Base-by-base conservation (phyloP, 352 stramenopile species). In the Pythium apleroticum region DNA sequence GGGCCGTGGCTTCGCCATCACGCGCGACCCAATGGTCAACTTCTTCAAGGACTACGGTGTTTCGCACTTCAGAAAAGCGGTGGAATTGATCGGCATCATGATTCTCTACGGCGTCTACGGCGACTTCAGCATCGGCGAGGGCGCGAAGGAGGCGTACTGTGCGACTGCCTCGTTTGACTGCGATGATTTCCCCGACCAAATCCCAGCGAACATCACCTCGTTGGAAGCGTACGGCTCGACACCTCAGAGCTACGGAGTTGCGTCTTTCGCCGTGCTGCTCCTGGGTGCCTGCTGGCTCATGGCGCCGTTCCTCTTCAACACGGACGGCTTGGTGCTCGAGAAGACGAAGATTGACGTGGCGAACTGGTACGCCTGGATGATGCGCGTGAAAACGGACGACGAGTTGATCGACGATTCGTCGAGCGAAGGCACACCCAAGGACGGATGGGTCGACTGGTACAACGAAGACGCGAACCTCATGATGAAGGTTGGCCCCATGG, bases 21-120 rank as follows among this genome's bases (percentile, higher is more conserved):
- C 86, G 22, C 80, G 88, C 35, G 86, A 93, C 25, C 81, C 88
- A 0, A 93, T 96, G 80, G 86, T 94, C 11, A 90, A 90, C 48
- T 94, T 96, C 52, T 95, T 95, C 54, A 93, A 96, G 57, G 88
- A 94, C 62, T 96, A 96, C 52, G 80, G 74, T 35, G 85, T 91
- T 39, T 95, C 86, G 5, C 88, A 96, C 74, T 96, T 93, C 62
- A 80, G 88, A n/a, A 96, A 95, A 61, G 88, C 85, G 12, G 81
- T 96, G 3, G 88, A 96, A 61, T 67, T 96, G 33, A 92, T 96
- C 37, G 85, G 84, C 4, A 57, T 96, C 33, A 95, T 93, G 80
- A 86, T 94, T 50, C 66, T 96, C 22, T 94, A 89, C 61, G 82
- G 85, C 1, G 68, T 92, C 8, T 92, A 89, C 52, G 88, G 85